Evolutionary conservation across 2,329 filamentous ascomycete species (phyloP), one percentile per base, ranked within the genome.

Genomic region (Akanthomyces lecanii): DNA sequence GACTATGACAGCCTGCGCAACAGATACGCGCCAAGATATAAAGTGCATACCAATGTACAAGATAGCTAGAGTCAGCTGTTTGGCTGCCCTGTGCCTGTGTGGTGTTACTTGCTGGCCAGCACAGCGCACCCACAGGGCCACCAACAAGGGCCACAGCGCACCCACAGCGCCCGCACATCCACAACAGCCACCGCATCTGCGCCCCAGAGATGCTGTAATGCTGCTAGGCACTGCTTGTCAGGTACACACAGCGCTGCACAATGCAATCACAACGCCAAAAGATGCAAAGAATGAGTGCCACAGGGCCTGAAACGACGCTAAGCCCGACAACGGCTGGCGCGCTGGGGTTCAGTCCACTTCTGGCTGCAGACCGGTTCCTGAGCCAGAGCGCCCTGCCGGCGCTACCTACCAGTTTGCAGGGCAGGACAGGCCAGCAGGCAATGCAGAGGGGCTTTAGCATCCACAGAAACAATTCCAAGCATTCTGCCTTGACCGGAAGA

Each of bases 241-340:
- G 45, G 56, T 45, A 42, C 47, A 59, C 56, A 51, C n/a, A 10
- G 16, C 25, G 47, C 12, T 6, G 47, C 47, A 50, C 47, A 50
- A 50, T 50, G 47, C 45, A n/a, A 25, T 25, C 38, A 38, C 10
- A 47, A 47, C 23, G 44, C 33, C 18, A 52, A 53, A 38, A 38
- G 51, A 38, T 53, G 21, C 30, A 33, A 18, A 47, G 42, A 47
- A 59, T 25, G 25, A 28, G 33, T 28, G 38, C 4, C 42, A 47
- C 59, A 61, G 16, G 40, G 50, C 50, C 59, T 61, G 59, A 61
- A 61, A 61, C 59, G 18, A 48, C 59, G 51, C 59, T 61, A 61
- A 45, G 23, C 40, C 40, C 18, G 21, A 36, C 42, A 55, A 47
- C 42, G 59, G 59, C 25, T 52, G 59, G 59, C 48, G 50, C 50